phyloP scores from a whole-genome alignment of 2,329 filamentous ascomycete species.

The Cordyceps militaris region DNA sequence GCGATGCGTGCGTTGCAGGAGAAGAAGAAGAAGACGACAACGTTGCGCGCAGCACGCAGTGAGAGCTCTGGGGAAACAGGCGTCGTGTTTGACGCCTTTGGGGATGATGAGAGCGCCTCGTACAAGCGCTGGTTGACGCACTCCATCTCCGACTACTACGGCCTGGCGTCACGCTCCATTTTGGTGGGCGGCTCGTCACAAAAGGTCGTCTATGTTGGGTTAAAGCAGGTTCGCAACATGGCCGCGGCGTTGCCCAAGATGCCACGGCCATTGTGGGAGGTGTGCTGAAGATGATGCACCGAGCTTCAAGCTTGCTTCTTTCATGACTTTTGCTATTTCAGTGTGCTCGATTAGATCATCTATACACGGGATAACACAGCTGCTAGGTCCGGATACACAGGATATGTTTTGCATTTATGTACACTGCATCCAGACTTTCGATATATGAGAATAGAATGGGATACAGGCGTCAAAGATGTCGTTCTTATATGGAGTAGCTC shows the following conservation, averaged over 20 bases:
- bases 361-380: neutral
- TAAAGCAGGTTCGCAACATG: slow-evolving; percentile 43
- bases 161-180: slow-evolving; percentile 74
- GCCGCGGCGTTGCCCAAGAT: slow-evolving; percentile 31
- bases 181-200: slow-evolving; percentile 63
- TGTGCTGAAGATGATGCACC: slow-evolving; percentile 34
- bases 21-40: slow-evolving; percentile 35
- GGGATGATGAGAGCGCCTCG: slow-evolving; percentile 65
- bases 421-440: neutral
- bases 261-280: slow-evolving; percentile 58
- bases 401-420: neutral
- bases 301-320: neutral
- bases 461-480: neutral
- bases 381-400: neutral
- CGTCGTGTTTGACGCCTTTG: slow-evolving; percentile 73
- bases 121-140: slow-evolving; percentile 89
- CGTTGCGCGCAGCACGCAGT: slow-evolving; percentile 33
- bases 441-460: neutral
- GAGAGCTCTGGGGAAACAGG: slow-evolving; percentile 52
- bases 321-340: neutral
- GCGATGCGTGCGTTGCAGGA: slow-evolving; percentile 39
- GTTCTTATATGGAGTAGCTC: neutral
- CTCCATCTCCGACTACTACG: slow-evolving; percentile 87
- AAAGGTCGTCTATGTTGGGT: slow-evolving; percentile 75
- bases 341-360: neutral